A percentile compares a stretch with the other conserved stretches of the same genome.
phyloP scores from a whole-genome alignment of 192 early-diverging fungal species.

The Linnemannia zychae region DNA sequence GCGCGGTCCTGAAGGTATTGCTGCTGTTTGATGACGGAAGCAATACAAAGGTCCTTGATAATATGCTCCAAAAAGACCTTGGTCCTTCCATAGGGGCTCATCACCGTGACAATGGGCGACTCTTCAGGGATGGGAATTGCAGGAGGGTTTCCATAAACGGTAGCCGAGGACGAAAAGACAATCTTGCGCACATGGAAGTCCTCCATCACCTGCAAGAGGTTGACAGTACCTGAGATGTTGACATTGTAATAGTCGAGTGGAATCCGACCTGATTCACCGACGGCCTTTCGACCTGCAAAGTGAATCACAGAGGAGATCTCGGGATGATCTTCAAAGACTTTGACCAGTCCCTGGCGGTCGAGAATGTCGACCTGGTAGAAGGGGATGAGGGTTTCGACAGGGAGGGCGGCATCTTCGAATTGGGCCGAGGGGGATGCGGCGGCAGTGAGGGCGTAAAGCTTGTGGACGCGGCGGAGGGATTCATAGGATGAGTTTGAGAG shows the following conservation, averaged over 20 bases:
- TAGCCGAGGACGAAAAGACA: constrained; percentile 95
- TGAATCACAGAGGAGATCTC: constrained; percentile 81
- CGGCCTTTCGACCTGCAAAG: constrained; percentile 91
- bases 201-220: constrained; percentile 87
- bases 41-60: constrained; percentile 78
- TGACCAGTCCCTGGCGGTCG: constrained; percentile 72
- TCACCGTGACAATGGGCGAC: constrained; percentile 77
- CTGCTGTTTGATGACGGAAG: constrained; percentile 46
- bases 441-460: constrained; percentile 15
- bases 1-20: constrained; percentile 26
- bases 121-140: constrained; percentile 78
- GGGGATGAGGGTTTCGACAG: constrained; percentile 70
- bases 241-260: constrained; percentile 95
- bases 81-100: constrained; percentile 96
- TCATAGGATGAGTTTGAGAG: constrained; percentile 77
- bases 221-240: constrained; percentile 92
- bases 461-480: constrained; percentile 36
- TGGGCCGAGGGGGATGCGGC: background rate
- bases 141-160: constrained; percentile 89
- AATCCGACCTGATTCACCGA: constrained; percentile 83
- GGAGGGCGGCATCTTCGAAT: constrained; percentile 63
- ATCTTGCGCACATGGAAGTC: constrained; percentile 87
- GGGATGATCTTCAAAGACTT: constrained; percentile 79
- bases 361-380: constrained; percentile 87
- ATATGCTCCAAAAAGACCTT: constrained; percentile 94